These are phyloP conservation scores for Termitomyces sp. DNA, from an alignment of 768 basidiomycete genomes.

Conservation along the genomic window DNA sequence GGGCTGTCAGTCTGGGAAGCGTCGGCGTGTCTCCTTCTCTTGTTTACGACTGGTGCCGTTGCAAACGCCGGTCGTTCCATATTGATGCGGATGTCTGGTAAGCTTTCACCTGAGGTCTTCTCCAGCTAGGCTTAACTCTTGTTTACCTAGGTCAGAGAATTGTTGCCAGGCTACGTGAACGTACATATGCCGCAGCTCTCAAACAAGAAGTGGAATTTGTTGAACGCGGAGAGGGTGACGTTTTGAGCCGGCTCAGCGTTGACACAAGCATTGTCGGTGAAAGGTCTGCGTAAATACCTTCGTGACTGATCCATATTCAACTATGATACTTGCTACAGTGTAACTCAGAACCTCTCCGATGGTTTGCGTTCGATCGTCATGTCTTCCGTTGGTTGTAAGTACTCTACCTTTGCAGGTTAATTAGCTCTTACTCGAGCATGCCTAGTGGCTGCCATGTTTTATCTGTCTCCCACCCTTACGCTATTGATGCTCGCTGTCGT, in stretches of 20 bases:
- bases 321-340: constrained; percentile 32
- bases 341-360: constrained; percentile 78
- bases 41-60: constrained; percentile 83
- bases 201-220: constrained; percentile 91
- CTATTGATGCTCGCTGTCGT: constrained; percentile 91
- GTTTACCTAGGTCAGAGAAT: constrained; percentile 68
- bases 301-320: neutral
- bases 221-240: constrained; percentile 90
- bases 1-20: constrained; percentile 79
- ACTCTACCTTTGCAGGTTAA: neutral
- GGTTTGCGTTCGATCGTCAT: constrained; percentile 83
- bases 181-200: constrained; percentile 78
- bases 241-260: constrained; percentile 83
- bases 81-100: constrained; percentile 83
- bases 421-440: neutral
- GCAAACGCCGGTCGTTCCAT: constrained; percentile 83
- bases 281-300: constrained; percentile 42
- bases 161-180: constrained; percentile 79
- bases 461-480: constrained; percentile 84
- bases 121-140: neutral
- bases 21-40: constrained; percentile 60
- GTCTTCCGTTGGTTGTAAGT: constrained; percentile 88
- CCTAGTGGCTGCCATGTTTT: constrained; percentile 91
- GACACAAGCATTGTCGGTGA: constrained; percentile 94
- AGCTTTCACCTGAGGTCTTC: constrained; percentile 14